phyloP scores from a whole-genome alignment of 768 basidiomycete genomes.

The Auriscalpium microsporum region DNA sequence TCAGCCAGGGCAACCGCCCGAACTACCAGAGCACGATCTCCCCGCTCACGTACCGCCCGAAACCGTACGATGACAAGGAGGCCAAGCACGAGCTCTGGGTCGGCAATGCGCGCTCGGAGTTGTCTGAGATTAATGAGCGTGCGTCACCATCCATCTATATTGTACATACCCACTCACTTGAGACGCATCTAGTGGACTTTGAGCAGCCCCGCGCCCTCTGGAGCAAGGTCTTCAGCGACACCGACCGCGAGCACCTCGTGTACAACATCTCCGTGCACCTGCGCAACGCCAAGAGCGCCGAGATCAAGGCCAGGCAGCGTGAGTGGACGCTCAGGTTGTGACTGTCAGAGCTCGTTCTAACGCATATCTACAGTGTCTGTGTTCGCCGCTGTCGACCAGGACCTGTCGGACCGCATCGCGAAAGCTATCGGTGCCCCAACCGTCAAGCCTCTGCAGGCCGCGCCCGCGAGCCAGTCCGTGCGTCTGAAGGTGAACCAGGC shows the following conservation, averaged over 20 bases:
- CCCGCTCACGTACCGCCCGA: constrained; percentile 56
- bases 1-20: constrained; percentile 77
- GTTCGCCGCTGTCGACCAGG: constrained; percentile 73
- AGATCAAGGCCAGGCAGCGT: constrained; percentile 61
- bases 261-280: constrained; percentile 61
- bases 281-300: constrained; percentile 47
- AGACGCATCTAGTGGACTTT: constrained; percentile 54
- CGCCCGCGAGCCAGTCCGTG: constrained; percentile 49
- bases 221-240: constrained; percentile 57
- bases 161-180: neutral
- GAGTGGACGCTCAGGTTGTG: constrained; percentile 23
- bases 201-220: constrained; percentile 74
- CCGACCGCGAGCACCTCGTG: constrained; percentile 52
- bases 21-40: constrained; percentile 79
- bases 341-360: neutral
- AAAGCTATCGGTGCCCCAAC: constrained; percentile 52
- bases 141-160: constrained; percentile 21
- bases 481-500: constrained; percentile 31
- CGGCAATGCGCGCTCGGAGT: constrained; percentile 57
- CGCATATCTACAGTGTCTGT: constrained; percentile 47
- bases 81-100: constrained; percentile 67
- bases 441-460: constrained; percentile 53
- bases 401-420: constrained; percentile 71
- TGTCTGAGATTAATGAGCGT: constrained; percentile 77
- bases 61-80: constrained; percentile 26